Evolutionary conservation across 1,284 basidiomycete genomes (phyloP).

Genomic region (Naganishia cerealis): DNA sequence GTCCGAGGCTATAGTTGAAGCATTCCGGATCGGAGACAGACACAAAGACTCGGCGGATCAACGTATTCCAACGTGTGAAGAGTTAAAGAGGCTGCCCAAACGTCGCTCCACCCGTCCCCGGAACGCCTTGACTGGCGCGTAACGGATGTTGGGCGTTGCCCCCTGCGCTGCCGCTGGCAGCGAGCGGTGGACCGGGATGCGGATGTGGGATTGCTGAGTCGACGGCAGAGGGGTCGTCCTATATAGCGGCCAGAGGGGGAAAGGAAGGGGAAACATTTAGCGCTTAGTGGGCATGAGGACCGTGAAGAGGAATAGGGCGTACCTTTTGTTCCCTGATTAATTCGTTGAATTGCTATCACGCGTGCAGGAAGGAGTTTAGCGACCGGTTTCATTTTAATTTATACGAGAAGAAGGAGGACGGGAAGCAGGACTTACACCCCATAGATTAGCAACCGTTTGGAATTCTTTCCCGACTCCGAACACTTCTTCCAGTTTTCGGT

Average conservation of each 20-base stretch:
- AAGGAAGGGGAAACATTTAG: background rate
- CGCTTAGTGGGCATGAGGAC: background rate
- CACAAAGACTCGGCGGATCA: too few relatives aligned
- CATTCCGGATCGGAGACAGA: too few relatives aligned
- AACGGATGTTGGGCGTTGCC: slow-evolving; percentile 10
- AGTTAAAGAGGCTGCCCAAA: slow-evolving; percentile 15
- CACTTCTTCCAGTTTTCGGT: slow-evolving; percentile 88
- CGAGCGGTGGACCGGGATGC: background rate
- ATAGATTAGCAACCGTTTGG: slow-evolving; percentile 80
- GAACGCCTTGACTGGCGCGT: slow-evolving; percentile 23
- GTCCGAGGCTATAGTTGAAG: too few relatives aligned
- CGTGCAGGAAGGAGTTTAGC: background rate
- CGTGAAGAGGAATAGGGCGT: background rate
- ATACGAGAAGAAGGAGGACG: background rate
- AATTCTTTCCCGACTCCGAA: slow-evolving; percentile 90
- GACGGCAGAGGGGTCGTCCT: slow-evolving; percentile 8
- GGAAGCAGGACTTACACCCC: slow-evolving; percentile 58
- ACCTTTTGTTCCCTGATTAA: slow-evolving; percentile 50
- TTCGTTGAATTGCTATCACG: slow-evolving; percentile 43
- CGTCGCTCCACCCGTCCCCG: slow-evolving; percentile 28
- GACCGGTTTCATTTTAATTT: background rate
- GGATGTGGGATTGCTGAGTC: slow-evolving; percentile 12
- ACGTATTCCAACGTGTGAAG: too few relatives aligned
- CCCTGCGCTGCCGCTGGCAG: background rate
- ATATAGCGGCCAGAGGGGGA: background rate